Evolutionary conservation across 495 filamentous ascomycete genomes (phyloP).

Genomic region (Lepidopterella palustris): DNA sequence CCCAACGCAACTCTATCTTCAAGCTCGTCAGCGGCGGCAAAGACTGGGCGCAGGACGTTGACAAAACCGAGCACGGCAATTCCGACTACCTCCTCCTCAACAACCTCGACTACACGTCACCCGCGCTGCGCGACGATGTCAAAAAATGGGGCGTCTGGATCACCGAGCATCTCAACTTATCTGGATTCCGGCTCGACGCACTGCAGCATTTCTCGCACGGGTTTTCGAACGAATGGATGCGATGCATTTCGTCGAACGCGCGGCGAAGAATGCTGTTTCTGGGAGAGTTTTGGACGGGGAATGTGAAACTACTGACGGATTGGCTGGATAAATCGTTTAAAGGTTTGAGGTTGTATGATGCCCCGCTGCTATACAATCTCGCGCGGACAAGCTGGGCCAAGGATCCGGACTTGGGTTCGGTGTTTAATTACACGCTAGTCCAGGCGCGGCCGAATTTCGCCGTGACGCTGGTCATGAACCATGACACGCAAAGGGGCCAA

Average conservation of each 20-base stretch:
- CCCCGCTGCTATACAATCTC: slow-evolving; percentile 59
- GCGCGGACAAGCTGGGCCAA: slow-evolving; percentile 45
- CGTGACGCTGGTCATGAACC: slow-evolving; percentile 51
- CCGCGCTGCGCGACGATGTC: slow-evolving; percentile 55
- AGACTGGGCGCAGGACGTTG: slow-evolving; percentile 59
- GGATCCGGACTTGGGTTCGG: slow-evolving; percentile 49
- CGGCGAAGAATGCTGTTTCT: slow-evolving; percentile 56
- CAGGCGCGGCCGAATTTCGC: slow-evolving; percentile 50
- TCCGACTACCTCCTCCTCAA: slow-evolving; percentile 57
- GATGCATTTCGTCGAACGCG: slow-evolving; percentile 41
- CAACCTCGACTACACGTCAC: slow-evolving; percentile 58
- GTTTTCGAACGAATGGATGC: slow-evolving; percentile 54
- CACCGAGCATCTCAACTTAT: slow-evolving; percentile 45
- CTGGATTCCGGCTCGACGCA: slow-evolving; percentile 64
- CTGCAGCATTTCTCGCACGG: slow-evolving; percentile 59
- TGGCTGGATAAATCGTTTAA: slow-evolving; percentile 55
- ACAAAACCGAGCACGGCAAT: slow-evolving; percentile 55
- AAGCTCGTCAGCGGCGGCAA: slow-evolving; percentile 55
- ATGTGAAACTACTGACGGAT: slow-evolving; percentile 45
- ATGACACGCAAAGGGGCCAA: slow-evolving; percentile 48
- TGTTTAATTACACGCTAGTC: slow-evolving; percentile 58
- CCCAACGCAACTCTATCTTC: slow-evolving; percentile 54
- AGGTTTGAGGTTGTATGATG: slow-evolving; percentile 56
- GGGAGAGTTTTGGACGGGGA: slow-evolving; percentile 65
- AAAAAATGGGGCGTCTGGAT: slow-evolving; percentile 62